These are phyloP conservation scores for Boletus sp. DNA, from an alignment of 1,284 basidiomycete genomes.

Conservation along the genomic window DNA sequence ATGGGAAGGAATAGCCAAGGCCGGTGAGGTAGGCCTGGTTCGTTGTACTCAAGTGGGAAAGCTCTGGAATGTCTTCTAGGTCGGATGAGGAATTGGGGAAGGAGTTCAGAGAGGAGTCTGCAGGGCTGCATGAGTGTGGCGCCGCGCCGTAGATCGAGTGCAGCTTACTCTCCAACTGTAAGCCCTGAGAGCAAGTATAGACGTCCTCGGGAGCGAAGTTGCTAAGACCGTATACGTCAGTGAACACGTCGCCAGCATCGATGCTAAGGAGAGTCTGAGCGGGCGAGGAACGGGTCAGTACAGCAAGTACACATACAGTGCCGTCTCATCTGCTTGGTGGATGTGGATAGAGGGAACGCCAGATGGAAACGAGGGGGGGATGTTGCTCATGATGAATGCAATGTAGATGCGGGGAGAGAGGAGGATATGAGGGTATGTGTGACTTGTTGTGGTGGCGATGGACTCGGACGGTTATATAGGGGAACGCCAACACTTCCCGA, in stretches of 20 bases:
- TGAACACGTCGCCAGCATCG: background rate
- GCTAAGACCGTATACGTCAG: slow-evolving; percentile 1
- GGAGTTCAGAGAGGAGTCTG: slow-evolving; percentile 3
- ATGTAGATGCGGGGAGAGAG: background rate
- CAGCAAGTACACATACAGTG: slow-evolving; percentile 17
- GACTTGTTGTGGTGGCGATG: slow-evolving; percentile 5
- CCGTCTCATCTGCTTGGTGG: slow-evolving; percentile 7
- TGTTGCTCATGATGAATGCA: slow-evolving; percentile 15
- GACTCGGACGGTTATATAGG: slow-evolving; percentile 22
- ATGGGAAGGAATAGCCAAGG: slow-evolving; percentile 6
- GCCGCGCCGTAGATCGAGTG: background rate
- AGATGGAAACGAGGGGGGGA: background rate
- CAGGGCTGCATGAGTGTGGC: slow-evolving; percentile 20
- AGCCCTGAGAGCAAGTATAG: slow-evolving; percentile 1
- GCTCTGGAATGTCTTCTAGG: slow-evolving; percentile 23
- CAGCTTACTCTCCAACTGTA: slow-evolving; percentile 9
- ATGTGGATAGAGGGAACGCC: slow-evolving; percentile 22
- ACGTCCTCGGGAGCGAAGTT: background rate
- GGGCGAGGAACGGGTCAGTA: background rate
- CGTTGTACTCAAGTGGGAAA: slow-evolving; percentile 15
- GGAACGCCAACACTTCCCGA: slow-evolving; percentile 9
- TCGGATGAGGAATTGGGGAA: background rate
- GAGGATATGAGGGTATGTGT: slow-evolving; percentile 6
- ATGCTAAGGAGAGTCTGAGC: slow-evolving; percentile 21
- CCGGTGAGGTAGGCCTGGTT: slow-evolving; percentile 11